Evolutionary conservation across 108 stramenopile genomes (phyloP).

Genomic region (Discostella stelligeroides): DNA sequence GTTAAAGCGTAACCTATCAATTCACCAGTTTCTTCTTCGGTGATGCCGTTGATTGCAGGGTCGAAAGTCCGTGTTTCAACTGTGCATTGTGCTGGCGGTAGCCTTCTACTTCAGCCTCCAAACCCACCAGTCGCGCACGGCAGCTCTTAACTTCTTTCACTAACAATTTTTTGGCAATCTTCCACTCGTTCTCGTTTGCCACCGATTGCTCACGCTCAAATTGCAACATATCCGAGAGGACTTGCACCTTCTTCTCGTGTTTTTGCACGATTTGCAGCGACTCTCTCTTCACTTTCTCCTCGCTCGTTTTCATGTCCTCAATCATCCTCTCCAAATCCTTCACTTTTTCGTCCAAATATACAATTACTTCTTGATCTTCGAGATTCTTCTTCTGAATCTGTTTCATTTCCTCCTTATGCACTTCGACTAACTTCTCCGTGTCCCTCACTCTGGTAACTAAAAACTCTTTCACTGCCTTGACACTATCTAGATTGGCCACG

Average conservation of each 20-base stretch:
- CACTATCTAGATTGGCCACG: conserved; percentile 72
- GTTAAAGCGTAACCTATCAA: conserved; percentile 51
- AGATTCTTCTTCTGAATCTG: conserved; percentile 67
- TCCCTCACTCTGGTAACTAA: conserved; percentile 72
- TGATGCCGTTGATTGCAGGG: conserved; percentile 16
- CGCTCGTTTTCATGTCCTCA: conserved; percentile 44
- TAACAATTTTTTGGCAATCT: conserved; percentile 77
- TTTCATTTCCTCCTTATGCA: conserved; percentile 57
- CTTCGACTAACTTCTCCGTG: conserved; percentile 56
- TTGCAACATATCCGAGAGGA: conserved; percentile 78
- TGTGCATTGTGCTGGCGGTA: conserved; percentile 71
- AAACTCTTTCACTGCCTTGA: conserved; percentile 80
- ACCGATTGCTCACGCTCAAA: conserved; percentile 75
- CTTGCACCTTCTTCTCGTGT: conserved; percentile 64
- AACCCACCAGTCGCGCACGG: conserved; percentile 65
- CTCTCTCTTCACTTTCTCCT: conserved; percentile 37
- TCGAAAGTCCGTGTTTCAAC: conserved; percentile 51
- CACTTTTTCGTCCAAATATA: conserved; percentile 82
- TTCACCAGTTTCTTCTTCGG: conserved; percentile 32
- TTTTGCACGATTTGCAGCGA: conserved; percentile 44
- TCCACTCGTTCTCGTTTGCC: conserved; percentile 79
- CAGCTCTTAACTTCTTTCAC: conserved; percentile 88
- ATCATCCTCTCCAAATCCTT: conserved; percentile 70
- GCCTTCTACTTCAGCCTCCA: conserved; percentile 84
- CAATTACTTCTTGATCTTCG: conserved; percentile 91